Evolutionary conservation across 2,329 filamentous ascomycete species (phyloP).

Genomic region (Plenodomus lindquistii): DNA sequence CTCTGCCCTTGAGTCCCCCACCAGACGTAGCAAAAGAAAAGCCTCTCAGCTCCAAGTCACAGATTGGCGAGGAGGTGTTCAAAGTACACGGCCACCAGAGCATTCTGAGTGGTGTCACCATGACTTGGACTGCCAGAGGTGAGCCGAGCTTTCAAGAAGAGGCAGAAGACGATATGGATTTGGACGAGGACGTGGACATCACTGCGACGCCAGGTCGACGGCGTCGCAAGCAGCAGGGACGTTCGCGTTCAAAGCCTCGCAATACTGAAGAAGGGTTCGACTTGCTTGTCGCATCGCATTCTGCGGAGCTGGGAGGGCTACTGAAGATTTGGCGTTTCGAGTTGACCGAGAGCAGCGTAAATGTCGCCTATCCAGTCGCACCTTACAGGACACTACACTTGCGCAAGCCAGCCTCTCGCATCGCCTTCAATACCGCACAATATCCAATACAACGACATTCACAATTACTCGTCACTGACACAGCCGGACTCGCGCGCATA

Average conservation of each 20-base stretch:
- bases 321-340: conserved; percentile 48
- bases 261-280: conserved; percentile 41
- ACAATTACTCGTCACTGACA: conserved; percentile 59
- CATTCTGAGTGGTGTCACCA: conserved; percentile 54
- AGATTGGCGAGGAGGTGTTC: conserved; percentile 52
- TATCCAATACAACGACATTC: conserved; percentile 59
- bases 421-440: conserved; percentile 59
- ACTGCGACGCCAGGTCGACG: conserved; percentile 19
- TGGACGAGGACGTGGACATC: conserved; percentile 33
- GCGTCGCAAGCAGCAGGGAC: conserved; percentile 25
- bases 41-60: conserved; percentile 23
- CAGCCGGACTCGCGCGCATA: conserved; percentile 60
- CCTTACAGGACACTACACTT: conserved; percentile 55
- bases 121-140: conserved; percentile 54
- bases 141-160: conserved; percentile 22
- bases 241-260: conserved; percentile 22
- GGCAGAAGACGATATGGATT: conserved; percentile 42
- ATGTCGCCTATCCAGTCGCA: conserved; percentile 43
- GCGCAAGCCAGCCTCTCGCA: conserved; percentile 53
- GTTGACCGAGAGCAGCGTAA: conserved; percentile 40
- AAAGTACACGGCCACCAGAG: conserved; percentile 57
- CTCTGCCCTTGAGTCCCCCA: conserved; percentile 59
- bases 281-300: conserved; percentile 48
- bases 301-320: conserved; percentile 45
- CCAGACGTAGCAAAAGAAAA: conserved; percentile 43